These are phyloP conservation scores for Athelia sp. DNA, from an alignment of 1,284 basidiomycete species.

Conservation along the genomic window DNA sequence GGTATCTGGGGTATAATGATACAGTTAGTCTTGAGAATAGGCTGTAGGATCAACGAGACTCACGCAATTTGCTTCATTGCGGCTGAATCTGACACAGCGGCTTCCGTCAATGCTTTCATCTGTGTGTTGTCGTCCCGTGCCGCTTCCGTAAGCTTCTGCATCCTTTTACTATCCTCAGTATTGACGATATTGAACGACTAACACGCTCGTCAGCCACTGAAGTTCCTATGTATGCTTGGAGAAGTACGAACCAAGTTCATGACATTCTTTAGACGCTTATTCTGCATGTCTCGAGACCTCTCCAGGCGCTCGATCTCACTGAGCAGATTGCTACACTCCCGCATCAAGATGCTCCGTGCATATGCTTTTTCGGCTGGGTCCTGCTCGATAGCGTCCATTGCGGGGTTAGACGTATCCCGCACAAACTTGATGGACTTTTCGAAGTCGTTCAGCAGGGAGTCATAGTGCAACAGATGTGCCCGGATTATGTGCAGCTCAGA, in stretches of 20 bases:
- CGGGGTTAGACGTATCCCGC: slow-evolving; percentile 38
- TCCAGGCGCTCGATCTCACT: slow-evolving; percentile 37
- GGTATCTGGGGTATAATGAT: neutral
- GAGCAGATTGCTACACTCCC: slow-evolving; percentile 29
- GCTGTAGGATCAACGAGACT: neutral
- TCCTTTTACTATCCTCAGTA: slow-evolving; percentile 34
- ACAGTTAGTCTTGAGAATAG: neutral
- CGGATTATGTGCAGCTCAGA: slow-evolving; percentile 45
- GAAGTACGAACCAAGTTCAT: slow-evolving; percentile 36
- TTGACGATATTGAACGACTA: slow-evolving; percentile 44
- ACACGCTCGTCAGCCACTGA: neutral
- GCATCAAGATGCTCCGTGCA: slow-evolving; percentile 22
- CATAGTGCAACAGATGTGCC: slow-evolving; percentile 50
- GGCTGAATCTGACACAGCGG: slow-evolving; percentile 17
- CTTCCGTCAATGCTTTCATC: neutral
- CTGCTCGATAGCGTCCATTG: slow-evolving; percentile 25
- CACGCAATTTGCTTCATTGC: slow-evolving; percentile 36
- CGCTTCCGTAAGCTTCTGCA: slow-evolving; percentile 31
- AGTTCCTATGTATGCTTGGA: no score
- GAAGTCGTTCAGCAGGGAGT: slow-evolving; percentile 45
- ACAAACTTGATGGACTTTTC: slow-evolving; percentile 43
- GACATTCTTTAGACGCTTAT: slow-evolving; percentile 38
- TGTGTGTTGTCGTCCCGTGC: slow-evolving; percentile 19
- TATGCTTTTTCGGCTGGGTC: neutral
- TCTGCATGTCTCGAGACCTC: slow-evolving; percentile 32